phyloP scores from a whole-genome alignment of 805 yeast genomes.

The Schizosaccharomyces cryophilus region DNA sequence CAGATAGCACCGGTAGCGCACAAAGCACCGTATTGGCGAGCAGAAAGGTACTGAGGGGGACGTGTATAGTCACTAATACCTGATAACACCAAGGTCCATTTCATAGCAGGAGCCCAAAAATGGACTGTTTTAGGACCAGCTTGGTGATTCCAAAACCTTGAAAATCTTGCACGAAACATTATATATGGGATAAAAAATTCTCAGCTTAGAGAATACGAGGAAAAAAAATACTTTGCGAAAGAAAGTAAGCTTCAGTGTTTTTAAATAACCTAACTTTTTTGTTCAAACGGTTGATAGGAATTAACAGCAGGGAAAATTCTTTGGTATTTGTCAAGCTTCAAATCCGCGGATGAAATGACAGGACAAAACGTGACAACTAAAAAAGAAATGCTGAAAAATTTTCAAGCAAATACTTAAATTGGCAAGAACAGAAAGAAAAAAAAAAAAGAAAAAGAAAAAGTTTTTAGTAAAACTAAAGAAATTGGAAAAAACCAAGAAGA shows the following conservation, averaged over 20 bases:
- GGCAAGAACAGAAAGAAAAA: too few relatives aligned
- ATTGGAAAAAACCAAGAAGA: too few relatives aligned
- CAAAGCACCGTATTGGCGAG: constrained; percentile 62
- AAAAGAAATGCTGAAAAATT: too few relatives aligned
- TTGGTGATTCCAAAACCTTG: constrained; percentile 2
- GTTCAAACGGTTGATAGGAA: too few relatives aligned
- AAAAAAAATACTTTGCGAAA: background rate
- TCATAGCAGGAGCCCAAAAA: constrained; percentile 65
- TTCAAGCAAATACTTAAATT: too few relatives aligned
- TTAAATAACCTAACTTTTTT: too few relatives aligned
- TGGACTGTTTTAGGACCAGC: constrained; percentile 93
- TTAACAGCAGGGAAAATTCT: too few relatives aligned
- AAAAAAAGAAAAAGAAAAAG: too few relatives aligned
- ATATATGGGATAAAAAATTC: background rate
- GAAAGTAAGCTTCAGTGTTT: background rate
- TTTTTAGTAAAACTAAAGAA: too few relatives aligned
- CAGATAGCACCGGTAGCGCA: constrained; percentile 82
- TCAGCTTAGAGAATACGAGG: background rate
- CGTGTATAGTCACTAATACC: constrained; percentile 68
- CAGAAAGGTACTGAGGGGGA: constrained; percentile 79
- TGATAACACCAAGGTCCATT: constrained; percentile 80
- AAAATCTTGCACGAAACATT: background rate
- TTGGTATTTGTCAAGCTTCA: too few relatives aligned
- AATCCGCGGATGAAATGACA: too few relatives aligned
- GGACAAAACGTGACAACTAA: too few relatives aligned